Percentiles rank a stretch among this genome's conserved stretches.
Evolutionary conservation across 768 basidiomycete species (phyloP).

Genomic region (Suillus subaureus): DNA sequence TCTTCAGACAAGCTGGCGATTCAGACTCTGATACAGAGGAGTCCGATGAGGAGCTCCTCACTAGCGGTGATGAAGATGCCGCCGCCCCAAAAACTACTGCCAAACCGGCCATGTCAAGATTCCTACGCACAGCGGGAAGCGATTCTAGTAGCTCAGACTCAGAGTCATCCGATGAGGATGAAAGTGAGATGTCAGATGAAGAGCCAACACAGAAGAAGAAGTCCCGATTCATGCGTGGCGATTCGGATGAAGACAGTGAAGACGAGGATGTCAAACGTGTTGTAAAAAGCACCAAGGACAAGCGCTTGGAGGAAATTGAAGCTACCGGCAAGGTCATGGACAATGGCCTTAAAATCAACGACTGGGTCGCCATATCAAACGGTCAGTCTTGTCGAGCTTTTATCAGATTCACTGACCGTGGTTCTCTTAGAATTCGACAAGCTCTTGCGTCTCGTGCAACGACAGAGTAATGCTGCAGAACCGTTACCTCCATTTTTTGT

Average conservation of each 20-base stretch:
- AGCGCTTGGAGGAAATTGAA: conserved; percentile 94
- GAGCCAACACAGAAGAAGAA: conserved; percentile 43
- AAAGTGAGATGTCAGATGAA: conserved; percentile 45
- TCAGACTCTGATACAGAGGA: conserved; percentile 75
- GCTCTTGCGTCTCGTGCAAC: conserved; percentile 84
- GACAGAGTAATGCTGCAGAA: conserved; percentile 83
- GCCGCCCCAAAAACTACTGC: conserved; percentile 48
- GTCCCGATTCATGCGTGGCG: conserved; percentile 43
- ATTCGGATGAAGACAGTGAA: conserved; percentile 52
- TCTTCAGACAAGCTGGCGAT: conserved; percentile 85
- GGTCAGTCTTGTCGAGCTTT: conserved; percentile 49
- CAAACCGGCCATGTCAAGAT: conserved; percentile 67
- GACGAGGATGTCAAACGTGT: conserved; percentile 75
- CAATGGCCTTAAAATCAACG: conserved; percentile 93
- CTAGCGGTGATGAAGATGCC: conserved; percentile 68
- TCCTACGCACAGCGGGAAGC: conserved; percentile 66
- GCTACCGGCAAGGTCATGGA: conserved; percentile 88
- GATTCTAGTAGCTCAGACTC: conserved; percentile 58
- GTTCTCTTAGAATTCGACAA: conserved; percentile 87
- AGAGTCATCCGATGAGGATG: conserved; percentile 57
- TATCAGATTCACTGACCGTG: background rate
- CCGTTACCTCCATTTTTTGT: conserved; percentile 87
- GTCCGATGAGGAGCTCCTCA: conserved; percentile 76
- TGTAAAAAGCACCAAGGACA: conserved; percentile 85
- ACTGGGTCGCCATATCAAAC: conserved; percentile 91